Conservation (phyloP, 2,329 filamentous ascomycete genomes). For the Aphanoascus verrucosus region DNA sequence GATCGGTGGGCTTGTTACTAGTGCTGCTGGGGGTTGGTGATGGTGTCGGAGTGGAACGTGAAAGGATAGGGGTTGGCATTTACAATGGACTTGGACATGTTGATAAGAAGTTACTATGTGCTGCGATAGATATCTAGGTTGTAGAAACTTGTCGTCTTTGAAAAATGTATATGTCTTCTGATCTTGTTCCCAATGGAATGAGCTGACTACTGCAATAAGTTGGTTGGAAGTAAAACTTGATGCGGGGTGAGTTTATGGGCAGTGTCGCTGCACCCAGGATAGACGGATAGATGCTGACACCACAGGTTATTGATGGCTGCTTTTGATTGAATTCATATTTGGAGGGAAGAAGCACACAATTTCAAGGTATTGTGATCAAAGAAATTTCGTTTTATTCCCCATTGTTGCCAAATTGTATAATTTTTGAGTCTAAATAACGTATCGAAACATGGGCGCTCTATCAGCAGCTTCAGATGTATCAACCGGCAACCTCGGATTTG, state of each 20-base stretch:
- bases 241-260: too few species aligned
- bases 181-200: too few species aligned
- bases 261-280: too few species aligned
- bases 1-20: background rate
- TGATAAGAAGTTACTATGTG: background rate
- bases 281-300: too few species aligned
- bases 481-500: conserved; percentile 9
- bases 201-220: too few species aligned
- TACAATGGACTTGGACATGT: conserved; percentile 6
- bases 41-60: background rate
- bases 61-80: conserved; percentile 9
- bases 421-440: conserved; percentile 6
- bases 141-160: background rate
- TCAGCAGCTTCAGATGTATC: conserved; percentile 15
- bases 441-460: conserved; percentile 15
- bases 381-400: too few species aligned
- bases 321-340: too few species aligned
- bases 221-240: too few species aligned
- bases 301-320: too few species aligned
- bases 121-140: background rate
- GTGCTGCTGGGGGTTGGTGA: background rate
- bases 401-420: background rate
- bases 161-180: background rate
- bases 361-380: too few species aligned
- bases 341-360: too few species aligned